phyloP scores from a whole-genome alignment of 768 basidiomycete species.

The Pleurotus citrinopileatus region DNA sequence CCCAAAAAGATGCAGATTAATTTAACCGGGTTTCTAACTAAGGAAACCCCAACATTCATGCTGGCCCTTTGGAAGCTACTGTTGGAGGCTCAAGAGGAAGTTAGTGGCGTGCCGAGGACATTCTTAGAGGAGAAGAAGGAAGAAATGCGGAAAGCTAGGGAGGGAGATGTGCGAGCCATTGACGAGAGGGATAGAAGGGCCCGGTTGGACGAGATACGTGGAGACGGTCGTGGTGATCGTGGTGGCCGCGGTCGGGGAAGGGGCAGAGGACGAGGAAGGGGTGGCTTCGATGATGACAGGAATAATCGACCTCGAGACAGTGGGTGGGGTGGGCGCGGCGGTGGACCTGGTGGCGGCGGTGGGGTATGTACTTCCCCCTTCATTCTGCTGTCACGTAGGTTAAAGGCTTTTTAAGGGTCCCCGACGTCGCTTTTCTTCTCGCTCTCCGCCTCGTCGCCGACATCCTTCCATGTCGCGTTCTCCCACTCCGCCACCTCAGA shows the following conservation, averaged over 20 bases:
- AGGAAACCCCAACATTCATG: slow-evolving; percentile 88
- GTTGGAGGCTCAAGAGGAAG: slow-evolving; percentile 88
- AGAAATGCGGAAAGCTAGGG: slow-evolving; percentile 74
- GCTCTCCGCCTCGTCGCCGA: slow-evolving; percentile 49
- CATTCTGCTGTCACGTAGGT: slow-evolving; percentile 11
- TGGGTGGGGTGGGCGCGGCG: slow-evolving; percentile 72
- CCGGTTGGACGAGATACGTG: slow-evolving; percentile 67
- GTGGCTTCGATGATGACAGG: slow-evolving; percentile 43
- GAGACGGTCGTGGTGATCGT: slow-evolving; percentile 50
- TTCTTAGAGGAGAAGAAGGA: slow-evolving; percentile 92
- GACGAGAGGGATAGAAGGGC: slow-evolving; percentile 70
- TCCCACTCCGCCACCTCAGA: slow-evolving; percentile 32
- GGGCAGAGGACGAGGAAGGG: slow-evolving; percentile 38
- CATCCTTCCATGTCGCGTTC: slow-evolving; percentile 39
- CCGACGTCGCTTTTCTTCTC: slow-evolving; percentile 45
- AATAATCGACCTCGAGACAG: slow-evolving; percentile 44
- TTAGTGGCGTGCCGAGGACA: slow-evolving; percentile 85
- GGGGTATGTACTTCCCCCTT: slow-evolving; percentile 19
- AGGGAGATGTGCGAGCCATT: slow-evolving; percentile 60
- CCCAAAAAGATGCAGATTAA: slow-evolving; percentile 96
- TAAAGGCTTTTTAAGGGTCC: slow-evolving; percentile 30
- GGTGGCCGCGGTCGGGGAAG: slow-evolving; percentile 50
- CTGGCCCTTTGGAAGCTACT: slow-evolving; percentile 82
- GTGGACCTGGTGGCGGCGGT: slow-evolving; percentile 40
- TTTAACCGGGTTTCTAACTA: slow-evolving; percentile 88